phyloP scores from a whole-genome alignment of 2,329 filamentous ascomycete species.

The Fulvia fulva region DNA sequence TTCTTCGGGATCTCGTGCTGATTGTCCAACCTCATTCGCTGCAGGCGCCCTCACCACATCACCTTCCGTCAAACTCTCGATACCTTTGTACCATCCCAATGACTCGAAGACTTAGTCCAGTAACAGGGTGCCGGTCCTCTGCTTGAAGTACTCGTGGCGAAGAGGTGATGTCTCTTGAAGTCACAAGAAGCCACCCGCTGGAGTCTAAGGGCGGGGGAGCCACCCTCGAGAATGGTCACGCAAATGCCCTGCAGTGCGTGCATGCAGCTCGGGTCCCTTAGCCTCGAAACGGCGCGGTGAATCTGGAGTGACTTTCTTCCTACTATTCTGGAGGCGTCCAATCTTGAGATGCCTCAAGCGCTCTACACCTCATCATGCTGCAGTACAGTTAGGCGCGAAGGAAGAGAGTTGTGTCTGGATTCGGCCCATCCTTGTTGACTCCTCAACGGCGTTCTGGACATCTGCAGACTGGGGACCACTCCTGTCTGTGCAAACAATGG shows the following conservation, averaged over 20 bases:
- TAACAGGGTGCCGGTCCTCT: not conserved
- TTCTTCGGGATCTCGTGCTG: not conserved
- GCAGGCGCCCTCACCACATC: not conserved
- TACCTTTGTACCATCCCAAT: not conserved
- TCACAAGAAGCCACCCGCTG: too few species aligned
- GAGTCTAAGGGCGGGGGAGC: too few species aligned
- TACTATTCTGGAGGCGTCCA: constrained; percentile 1
- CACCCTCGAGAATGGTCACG: too few species aligned
- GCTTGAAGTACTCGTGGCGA: not conserved
- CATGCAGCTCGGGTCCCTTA: constrained; percentile 1
- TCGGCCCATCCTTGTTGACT: not conserved
- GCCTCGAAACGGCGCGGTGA: not conserved
- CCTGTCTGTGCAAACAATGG: not conserved
- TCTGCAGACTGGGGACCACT: not conserved
- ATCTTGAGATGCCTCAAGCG: constrained; percentile 1
- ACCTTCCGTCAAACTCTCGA: not conserved
- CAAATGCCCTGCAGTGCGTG: not conserved
- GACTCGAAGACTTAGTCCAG: not conserved
- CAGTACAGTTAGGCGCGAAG: not conserved
- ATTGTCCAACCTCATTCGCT: not conserved
- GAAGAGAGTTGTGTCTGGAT: not conserved
- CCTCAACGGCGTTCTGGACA: not conserved
- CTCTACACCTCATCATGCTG: not conserved
- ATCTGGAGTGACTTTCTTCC: not conserved
- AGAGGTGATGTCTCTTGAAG: too few species aligned